Evolutionary conservation across 352 stramenopile genomes (phyloP).

Genomic region (Nothophytophthora sp.): DNA sequence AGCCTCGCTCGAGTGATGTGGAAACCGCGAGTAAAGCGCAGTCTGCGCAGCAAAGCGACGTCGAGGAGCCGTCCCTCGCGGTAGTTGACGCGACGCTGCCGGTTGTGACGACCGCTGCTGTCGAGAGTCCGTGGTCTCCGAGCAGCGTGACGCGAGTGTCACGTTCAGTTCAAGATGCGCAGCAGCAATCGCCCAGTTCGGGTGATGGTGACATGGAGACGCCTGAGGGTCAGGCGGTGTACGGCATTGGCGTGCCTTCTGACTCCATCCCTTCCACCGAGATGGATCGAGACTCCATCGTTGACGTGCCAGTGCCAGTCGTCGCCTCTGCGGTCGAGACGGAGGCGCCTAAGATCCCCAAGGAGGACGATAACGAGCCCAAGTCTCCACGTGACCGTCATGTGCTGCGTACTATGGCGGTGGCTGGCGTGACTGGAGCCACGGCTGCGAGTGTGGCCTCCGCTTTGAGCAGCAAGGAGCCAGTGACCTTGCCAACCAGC

Average conservation of each 20-base stretch:
- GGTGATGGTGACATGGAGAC: not conserved
- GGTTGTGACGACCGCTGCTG: not conserved
- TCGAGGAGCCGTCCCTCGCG: no score
- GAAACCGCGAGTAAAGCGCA: not conserved
- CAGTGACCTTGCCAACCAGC: not conserved
- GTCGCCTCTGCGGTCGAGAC: not conserved
- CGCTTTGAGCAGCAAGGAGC: not conserved
- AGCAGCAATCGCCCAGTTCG: constrained; percentile 2
- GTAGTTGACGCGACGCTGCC: not conserved
- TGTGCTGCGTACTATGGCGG: not conserved
- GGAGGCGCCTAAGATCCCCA: not conserved
- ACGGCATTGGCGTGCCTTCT: not conserved
- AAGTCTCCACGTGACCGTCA: constrained; percentile 2
- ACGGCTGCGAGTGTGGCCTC: not conserved
- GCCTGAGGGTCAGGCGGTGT: not conserved
- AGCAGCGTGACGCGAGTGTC: not conserved
- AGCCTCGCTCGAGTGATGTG: not conserved
- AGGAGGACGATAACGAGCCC: no score
- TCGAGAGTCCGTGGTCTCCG: not conserved
- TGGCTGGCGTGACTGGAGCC: not conserved
- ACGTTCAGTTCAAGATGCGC: not conserved
- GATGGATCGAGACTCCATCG: not conserved
- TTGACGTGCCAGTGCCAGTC: constrained; percentile 6
- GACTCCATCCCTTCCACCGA: not conserved
- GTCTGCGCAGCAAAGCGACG: no score